A percentile compares a stretch with the other conserved stretches of the same genome.
These are phyloP conservation scores for Phytophthora hibernalis DNA, from an alignment of 352 stramenopile species.

Conservation along the genomic window DNA sequence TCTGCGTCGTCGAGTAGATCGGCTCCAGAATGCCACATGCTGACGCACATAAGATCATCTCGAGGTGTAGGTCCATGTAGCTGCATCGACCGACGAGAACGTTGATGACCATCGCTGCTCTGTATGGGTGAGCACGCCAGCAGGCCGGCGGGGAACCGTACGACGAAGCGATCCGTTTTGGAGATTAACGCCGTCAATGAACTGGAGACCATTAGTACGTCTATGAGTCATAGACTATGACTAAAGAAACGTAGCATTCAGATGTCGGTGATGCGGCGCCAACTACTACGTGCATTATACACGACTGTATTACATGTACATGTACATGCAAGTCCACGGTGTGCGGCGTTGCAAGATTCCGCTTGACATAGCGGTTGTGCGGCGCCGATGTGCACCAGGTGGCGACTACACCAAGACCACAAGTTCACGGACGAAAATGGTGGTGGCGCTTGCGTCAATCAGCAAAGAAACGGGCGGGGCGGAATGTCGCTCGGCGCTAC, in stretches of 20 bases:
- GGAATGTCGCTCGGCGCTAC: conserved; percentile 2
- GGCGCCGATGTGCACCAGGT: conserved; percentile 23
- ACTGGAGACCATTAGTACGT: background rate
- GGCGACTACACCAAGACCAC: conserved; percentile 33
- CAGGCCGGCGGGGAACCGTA: conserved; percentile 1
- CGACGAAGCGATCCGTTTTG: conserved; percentile 11
- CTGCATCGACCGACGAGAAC: background rate
- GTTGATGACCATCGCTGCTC: conserved; percentile 17
- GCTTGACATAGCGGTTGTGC: background rate
- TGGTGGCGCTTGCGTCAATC: background rate
- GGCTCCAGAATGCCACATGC: conserved; percentile 26
- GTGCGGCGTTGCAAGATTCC: conserved; percentile 12
- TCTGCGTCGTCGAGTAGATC: conserved; percentile 14
- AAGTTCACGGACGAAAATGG: conserved; percentile 19
- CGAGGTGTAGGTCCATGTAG: background rate
- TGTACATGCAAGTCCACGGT: background rate
- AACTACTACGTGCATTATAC: no score
- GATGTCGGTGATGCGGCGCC: no score
- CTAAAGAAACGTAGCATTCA: no score
- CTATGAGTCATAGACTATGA: no score
- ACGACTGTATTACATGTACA: background rate
- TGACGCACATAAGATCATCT: conserved; percentile 2
- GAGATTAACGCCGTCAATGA: conserved; percentile 10
- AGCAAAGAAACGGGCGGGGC: conserved; percentile 12
- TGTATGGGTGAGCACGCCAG: conserved; percentile 3